Conservation (phyloP, 345 rosid genomes). For the Balakata baccata region DNA sequence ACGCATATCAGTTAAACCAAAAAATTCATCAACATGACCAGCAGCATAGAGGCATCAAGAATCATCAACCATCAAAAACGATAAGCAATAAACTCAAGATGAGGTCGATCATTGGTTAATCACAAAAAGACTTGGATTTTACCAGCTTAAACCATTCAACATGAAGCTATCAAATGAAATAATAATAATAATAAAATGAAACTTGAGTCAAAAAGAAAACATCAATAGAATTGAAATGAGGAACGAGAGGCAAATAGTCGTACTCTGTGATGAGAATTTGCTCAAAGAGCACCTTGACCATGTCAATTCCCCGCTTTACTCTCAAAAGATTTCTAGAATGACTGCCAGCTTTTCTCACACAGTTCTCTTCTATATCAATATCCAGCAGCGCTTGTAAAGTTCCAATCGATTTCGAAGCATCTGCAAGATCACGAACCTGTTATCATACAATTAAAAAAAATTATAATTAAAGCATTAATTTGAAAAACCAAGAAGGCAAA, state of each 20-base stretch:
- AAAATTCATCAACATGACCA: neutral
- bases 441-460: neutral
- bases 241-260: constrained; percentile 15
- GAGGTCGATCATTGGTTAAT: neutral
- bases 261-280: constrained; percentile 68
- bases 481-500: neutral
- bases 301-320: constrained; percentile 94
- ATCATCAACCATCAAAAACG: neutral
- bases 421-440: constrained; percentile 75
- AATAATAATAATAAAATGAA: too few species aligned
- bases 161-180: neutral
- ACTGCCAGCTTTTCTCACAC: constrained; percentile 73
- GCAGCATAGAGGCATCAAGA: neutral
- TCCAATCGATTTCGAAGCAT: constrained; percentile 61
- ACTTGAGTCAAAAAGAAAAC: neutral
- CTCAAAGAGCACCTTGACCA: constrained; percentile 85
- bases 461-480: neutral
- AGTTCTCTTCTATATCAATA: constrained; percentile 47
- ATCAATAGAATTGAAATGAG: neutral
- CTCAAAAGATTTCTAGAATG: constrained; percentile 83
- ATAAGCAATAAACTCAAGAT: neutral
- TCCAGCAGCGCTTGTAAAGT: constrained; percentile 58
- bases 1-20: neutral
- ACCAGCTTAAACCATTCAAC: neutral
- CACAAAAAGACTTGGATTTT: neutral